Conservation (phyloP, 768 basidiomycete species). For the Trichaptum fuscoviolaceum region DNA sequence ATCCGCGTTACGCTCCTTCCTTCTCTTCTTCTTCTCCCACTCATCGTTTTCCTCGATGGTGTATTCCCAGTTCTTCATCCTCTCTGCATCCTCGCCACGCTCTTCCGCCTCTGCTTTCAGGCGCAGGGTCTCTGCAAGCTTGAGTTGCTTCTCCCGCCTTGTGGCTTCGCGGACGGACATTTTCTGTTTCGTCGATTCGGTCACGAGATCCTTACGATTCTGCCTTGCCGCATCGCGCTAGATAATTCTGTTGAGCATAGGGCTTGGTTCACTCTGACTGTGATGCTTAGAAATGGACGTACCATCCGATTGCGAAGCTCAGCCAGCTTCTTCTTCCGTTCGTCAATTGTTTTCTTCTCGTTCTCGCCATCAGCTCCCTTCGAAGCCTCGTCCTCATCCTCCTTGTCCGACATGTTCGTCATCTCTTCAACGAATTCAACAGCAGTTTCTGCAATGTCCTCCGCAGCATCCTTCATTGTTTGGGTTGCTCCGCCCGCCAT, state of each 20-base stretch:
- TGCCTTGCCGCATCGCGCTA: conserved; percentile 68
- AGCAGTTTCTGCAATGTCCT: conserved; percentile 20
- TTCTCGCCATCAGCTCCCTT: conserved; percentile 13
- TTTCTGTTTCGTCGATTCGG: conserved; percentile 77
- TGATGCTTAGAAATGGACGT: conserved; percentile 6
- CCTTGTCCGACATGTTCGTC: conserved; percentile 15
- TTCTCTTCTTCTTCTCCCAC: conserved; percentile 88
- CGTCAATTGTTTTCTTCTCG: conserved; percentile 50
- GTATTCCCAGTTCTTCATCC: conserved; percentile 93
- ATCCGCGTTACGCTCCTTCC: conserved; percentile 81
- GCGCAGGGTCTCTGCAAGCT: conserved; percentile 82
- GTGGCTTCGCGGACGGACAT: conserved; percentile 74
- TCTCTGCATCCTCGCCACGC: conserved; percentile 85
- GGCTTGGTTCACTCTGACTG: background rate
- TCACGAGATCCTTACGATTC: conserved; percentile 81
- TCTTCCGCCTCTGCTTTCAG: conserved; percentile 87
- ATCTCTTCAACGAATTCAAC: conserved; percentile 26
- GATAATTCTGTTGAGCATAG: conserved; percentile 23
- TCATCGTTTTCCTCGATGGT: conserved; percentile 92
- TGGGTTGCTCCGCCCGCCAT: background rate
- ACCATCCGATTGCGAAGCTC: conserved; percentile 79
- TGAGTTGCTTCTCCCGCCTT: conserved; percentile 83
- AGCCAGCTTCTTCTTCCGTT: conserved; percentile 72
- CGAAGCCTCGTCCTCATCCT: conserved; percentile 10
- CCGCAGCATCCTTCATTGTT: conserved; percentile 11